Evolutionary conservation across 495 filamentous ascomycete genomes (phyloP).

Genomic region (Bryoglossum gracile): DNA sequence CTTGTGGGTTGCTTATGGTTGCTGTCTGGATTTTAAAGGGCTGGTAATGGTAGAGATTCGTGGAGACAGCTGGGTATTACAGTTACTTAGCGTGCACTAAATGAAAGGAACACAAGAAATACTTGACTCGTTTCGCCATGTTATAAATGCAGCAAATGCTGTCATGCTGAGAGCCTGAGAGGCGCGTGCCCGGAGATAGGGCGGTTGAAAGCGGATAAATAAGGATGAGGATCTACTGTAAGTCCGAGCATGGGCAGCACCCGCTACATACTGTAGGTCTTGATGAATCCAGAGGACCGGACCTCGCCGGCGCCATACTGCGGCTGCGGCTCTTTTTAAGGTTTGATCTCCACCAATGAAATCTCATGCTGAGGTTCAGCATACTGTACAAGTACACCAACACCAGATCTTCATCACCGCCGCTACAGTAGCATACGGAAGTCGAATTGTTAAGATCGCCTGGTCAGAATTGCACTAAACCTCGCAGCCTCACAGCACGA

Average conservation of each 20-base stretch:
- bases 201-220: not conserved
- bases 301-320: not conserved
- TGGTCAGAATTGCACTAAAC: not conserved
- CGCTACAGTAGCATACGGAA: no score
- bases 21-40: not conserved
- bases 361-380: not conserved
- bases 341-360: not conserved
- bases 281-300: not conserved
- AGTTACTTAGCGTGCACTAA: not conserved
- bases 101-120: not conserved
- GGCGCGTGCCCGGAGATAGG: not conserved
- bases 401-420: no score
- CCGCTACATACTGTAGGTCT: not conserved
- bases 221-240: not conserved
- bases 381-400: no score
- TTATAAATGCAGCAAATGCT: no score
- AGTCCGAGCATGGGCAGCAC: not conserved
- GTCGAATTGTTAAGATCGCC: no score
- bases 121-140: not conserved
- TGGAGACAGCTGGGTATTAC: not conserved
- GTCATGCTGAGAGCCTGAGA: no score
- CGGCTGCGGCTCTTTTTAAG: not conserved
- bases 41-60: not conserved
- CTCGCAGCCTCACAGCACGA: conserved; percentile 6
- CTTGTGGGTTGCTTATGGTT: not conserved